Conservation (phyloP, 257 asterid species). For the Anisodus acutangulus region DNA sequence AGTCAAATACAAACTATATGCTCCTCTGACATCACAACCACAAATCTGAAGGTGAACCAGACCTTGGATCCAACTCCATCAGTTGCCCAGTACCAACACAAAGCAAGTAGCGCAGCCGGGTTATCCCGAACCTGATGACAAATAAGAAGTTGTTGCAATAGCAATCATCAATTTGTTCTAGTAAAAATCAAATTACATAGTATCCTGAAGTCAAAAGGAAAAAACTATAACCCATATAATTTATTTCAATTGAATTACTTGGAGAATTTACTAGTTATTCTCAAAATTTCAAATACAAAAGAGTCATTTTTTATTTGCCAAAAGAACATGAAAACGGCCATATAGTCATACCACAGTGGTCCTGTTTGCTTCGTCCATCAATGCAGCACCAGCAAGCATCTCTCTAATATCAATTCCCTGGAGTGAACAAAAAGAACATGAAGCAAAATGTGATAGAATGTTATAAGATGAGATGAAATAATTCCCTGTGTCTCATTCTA, state of each 20-base stretch:
- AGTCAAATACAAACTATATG: constrained; percentile 18
- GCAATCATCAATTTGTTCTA: constrained; percentile 21
- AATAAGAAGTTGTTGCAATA: constrained; percentile 2
- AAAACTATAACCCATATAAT: neutral
- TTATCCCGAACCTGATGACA: constrained; percentile 71
- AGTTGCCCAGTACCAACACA: constrained; percentile 98
- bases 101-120: constrained; percentile 93
- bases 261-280: neutral
- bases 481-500: constrained; percentile 10
- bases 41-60: constrained; percentile 36
- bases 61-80: constrained; percentile 98
- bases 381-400: constrained; percentile 96
- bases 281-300: neutral
- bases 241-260: neutral
- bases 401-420: constrained; percentile 87
- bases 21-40: neutral
- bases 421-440: constrained; percentile 1
- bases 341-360: constrained; percentile 56
- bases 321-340: constrained; percentile 25
- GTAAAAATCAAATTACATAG: neutral
- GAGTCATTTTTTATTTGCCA: neutral
- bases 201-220: neutral
- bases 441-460: neutral
- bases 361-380: constrained; percentile 95
- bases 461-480: constrained; percentile 32